phyloP scores from a whole-genome alignment of 257 asterid species.

The Solanum appendiculatum region DNA sequence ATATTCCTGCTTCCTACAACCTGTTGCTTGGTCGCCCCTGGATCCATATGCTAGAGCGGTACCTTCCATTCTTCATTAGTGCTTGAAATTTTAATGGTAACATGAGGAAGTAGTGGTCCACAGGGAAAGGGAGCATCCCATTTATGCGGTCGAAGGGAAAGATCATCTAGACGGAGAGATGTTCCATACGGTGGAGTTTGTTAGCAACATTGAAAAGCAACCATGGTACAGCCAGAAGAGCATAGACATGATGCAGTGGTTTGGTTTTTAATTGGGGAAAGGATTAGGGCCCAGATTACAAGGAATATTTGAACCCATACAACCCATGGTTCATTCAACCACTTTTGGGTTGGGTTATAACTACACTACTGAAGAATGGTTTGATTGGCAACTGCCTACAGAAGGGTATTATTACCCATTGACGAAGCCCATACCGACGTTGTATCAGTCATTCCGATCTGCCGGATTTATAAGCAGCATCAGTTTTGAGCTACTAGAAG shows the following conservation, averaged over 20 bases:
- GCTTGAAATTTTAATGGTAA: too few relatives aligned
- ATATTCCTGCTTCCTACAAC: too few relatives aligned
- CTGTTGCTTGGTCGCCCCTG: too few relatives aligned
- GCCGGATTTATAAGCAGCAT: accelerated
- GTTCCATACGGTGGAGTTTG: neutral
- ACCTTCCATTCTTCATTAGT: too few relatives aligned
- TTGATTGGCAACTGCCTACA: neutral
- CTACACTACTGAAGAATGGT: too few relatives aligned
- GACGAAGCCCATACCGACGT: neutral
- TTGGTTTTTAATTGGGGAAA: neutral
- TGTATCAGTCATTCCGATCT: neutral
- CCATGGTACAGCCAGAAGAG: neutral
- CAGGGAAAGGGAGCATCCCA: too few relatives aligned
- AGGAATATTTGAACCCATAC: neutral
- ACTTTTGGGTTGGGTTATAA: neutral
- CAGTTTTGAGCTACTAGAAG: too few relatives aligned
- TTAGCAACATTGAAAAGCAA: too few relatives aligned
- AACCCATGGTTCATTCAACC: neutral
- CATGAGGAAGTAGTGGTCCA: too few relatives aligned
- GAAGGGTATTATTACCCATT: neutral
- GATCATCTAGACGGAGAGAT: too few relatives aligned
- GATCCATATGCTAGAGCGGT: too few relatives aligned
- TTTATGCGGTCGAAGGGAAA: too few relatives aligned
- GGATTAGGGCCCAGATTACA: neutral
- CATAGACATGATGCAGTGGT: neutral